Evolutionary conservation across 2,329 filamentous ascomycete genomes (phyloP), one percentile per base, ranked within the genome.

Genomic region (Fusarium sp.): DNA sequence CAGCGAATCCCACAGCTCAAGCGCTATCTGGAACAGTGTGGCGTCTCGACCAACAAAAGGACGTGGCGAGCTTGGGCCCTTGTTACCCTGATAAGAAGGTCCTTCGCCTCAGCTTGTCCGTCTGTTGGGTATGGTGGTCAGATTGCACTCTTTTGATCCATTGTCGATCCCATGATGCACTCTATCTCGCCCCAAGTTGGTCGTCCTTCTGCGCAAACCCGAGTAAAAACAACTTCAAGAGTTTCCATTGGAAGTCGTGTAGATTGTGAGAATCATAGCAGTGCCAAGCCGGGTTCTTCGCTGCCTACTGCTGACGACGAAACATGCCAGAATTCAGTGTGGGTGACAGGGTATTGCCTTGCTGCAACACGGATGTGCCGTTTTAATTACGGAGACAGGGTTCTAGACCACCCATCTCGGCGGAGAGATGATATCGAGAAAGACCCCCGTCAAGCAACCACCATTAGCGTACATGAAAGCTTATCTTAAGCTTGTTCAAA

Each of bases 401-500:
- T 47, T 65, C 62, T 59, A 65, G 62, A 53, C 62, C 62, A 38
- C 52, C 62, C 61, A 49, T 34, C 46, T 65, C 62, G 62, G 62
- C 34, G 52, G 38, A 49, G 31, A 31, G 39, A 58, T 65, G 28
- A 40, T 62, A 63, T 64, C 45, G 51, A 64, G 61, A 26, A 64
- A 57, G 28, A 51, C 13, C 38, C 59, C 62, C 62, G 52, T 39
- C 8, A 4, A 52, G 17, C 21, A 22, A 52, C 31, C 21, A 22
- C 6, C n/a, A 14, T 36, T 65, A 65, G 62, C 52, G 45, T 17
- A 31, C 21, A 38, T 10, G 13, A 7, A 65, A 65, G 62, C 62
- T 64, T 64, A 64, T 64, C 61, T 64, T 64, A 40, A 64, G 51
- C 61, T 64, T 63, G 60, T 44, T 62, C 60, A 43, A 56, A 43